A percentile compares a stretch with the other conserved stretches of the same genome.
phyloP scores from a whole-genome alignment of 148 eudicot species.

The Cornus suecica region DNA sequence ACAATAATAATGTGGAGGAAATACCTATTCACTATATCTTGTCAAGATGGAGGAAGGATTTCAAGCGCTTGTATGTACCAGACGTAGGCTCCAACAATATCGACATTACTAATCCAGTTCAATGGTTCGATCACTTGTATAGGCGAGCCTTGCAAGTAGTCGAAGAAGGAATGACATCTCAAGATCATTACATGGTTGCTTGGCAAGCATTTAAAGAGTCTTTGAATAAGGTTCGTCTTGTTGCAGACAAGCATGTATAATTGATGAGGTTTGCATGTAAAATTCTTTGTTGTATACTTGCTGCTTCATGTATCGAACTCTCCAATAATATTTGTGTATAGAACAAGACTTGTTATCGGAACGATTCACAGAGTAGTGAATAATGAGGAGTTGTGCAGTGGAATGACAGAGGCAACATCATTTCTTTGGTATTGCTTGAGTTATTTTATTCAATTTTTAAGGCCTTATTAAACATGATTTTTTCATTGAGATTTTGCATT shows the following conservation, averaged over 20 bases:
- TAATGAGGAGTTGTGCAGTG: background rate
- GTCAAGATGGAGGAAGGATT: constrained; percentile 77
- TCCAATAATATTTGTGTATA: constrained; percentile 3
- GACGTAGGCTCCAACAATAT: constrained; percentile 45
- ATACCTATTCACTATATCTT: constrained; percentile 56
- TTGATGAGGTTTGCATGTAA: background rate
- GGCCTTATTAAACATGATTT: no score
- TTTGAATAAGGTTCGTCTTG: constrained; percentile 61
- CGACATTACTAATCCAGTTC: constrained; percentile 49
- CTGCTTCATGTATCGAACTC: background rate
- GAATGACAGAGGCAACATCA: background rate
- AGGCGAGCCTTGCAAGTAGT: constrained; percentile 63
- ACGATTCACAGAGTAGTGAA: background rate
- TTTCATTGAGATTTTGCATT: no score
- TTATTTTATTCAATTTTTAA: no score
- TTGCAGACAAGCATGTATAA: constrained; percentile 43
- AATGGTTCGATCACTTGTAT: constrained; percentile 71
- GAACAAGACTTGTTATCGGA: background rate
- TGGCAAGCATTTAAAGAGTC: constrained; percentile 79
- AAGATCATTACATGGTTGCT: constrained; percentile 73
- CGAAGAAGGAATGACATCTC: constrained; percentile 64
- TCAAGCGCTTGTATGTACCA: constrained; percentile 51
- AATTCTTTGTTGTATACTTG: background rate
- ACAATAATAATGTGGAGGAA: constrained; percentile 51
- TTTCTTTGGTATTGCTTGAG: background rate